A percentile compares a stretch with the other conserved stretches of the same genome.
These are phyloP conservation scores for Lactarius sanguifluus DNA, from an alignment of 768 basidiomycete genomes.

Conservation along the genomic window DNA sequence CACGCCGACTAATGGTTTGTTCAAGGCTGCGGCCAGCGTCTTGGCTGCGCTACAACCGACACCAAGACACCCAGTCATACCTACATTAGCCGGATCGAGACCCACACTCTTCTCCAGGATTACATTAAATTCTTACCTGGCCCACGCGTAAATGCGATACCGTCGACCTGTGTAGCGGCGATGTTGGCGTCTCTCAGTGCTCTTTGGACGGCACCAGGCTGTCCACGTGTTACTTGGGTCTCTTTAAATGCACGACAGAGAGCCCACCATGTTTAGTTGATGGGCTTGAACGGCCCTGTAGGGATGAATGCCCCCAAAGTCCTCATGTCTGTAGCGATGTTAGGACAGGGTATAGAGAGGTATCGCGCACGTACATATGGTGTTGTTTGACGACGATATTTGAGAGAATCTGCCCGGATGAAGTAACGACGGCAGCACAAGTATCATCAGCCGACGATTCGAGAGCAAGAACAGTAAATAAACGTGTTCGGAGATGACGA, in stretches of 20 bases:
- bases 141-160: conserved; percentile 88
- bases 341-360: neutral
- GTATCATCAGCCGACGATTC: conserved; percentile 95
- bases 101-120: neutral
- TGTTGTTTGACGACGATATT: conserved; percentile 89
- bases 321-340: conserved; percentile 48
- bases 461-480: conserved; percentile 68
- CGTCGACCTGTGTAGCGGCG: conserved; percentile 65
- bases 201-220: conserved; percentile 72
- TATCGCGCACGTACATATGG: conserved; percentile 41
- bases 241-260: conserved; percentile 8
- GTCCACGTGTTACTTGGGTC: conserved; percentile 14
- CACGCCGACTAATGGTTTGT: conserved; percentile 83
- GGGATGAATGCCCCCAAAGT: conserved; percentile 75
- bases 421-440: conserved; percentile 83
- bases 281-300: conserved; percentile 76
- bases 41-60: conserved; percentile 84
- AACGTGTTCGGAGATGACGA: conserved; percentile 10
- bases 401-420: conserved; percentile 65
- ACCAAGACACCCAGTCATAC: conserved; percentile 78
- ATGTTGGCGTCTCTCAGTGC: conserved; percentile 69
- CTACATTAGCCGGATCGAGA: conserved; percentile 37
- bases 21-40: conserved; percentile 71
- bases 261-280: conserved; percentile 68
- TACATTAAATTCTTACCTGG: conserved; percentile 49